phyloP scores from a whole-genome alignment of 345 rosid species.

The Bruguiera gymnorhiza region DNA sequence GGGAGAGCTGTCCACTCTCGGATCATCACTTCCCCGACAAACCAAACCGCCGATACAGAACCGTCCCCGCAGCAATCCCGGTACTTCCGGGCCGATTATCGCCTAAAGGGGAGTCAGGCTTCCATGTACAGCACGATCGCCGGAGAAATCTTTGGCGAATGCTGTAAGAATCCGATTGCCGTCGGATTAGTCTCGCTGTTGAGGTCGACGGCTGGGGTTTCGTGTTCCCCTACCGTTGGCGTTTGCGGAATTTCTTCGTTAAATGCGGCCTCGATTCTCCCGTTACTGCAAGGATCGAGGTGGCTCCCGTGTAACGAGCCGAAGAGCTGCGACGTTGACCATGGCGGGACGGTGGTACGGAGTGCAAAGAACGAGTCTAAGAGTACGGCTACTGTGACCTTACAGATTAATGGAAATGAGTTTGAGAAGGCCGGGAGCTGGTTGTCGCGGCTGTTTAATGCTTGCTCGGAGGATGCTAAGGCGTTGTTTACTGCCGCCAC shows the following conservation, averaged over 20 bases:
- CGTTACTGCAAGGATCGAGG: constrained; percentile 65
- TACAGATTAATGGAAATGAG: constrained; percentile 35
- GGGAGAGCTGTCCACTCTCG: constrained; percentile 53
- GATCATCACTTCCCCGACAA: constrained; percentile 22
- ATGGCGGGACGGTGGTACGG: constrained; percentile 35
- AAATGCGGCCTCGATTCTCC: constrained; percentile 57
- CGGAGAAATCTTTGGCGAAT: constrained; percentile 41
- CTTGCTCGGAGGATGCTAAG: constrained; percentile 79
- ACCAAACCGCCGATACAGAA: constrained; percentile 40
- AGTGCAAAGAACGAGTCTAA: neutral
- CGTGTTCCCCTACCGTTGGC: constrained; percentile 30
- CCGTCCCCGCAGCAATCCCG: constrained; percentile 16
- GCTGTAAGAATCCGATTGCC: constrained; percentile 39
- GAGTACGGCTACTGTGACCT: constrained; percentile 4
- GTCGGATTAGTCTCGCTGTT: constrained; percentile 51
- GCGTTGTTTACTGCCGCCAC: constrained; percentile 79
- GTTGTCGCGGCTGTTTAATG: constrained; percentile 52
- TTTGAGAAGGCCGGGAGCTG: constrained; percentile 41
- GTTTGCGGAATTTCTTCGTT: constrained; percentile 51
- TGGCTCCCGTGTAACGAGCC: constrained; percentile 70
- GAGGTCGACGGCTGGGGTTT: constrained; percentile 44
- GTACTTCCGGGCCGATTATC: constrained; percentile 14
- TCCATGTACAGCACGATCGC: constrained; percentile 47
- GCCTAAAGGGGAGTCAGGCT: constrained; percentile 11
- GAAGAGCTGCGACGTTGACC: constrained; percentile 42